Base-by-base conservation (phyloP, 75 land plant genomes). In the Pinus taeda region DNA sequence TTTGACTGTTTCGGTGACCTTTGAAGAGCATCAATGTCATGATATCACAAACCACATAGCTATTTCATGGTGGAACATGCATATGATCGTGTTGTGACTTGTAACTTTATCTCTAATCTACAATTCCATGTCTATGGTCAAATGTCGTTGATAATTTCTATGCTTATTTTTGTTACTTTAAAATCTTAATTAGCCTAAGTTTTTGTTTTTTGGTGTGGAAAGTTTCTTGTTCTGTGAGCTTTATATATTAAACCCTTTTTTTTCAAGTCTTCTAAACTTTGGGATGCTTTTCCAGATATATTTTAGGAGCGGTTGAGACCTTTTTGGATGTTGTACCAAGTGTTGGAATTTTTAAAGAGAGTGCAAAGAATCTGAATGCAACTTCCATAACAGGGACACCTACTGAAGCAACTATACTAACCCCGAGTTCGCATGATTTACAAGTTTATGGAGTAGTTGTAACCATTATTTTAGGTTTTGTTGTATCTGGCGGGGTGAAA, bases 401-500 rank as follows among this genome's bases (percentile, higher is more conserved):
- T 45, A 73, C 81, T 49, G 60, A 77, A 74, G 83, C 82, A 79
- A 83, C 88, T 15, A 60, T 97, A 64, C 69, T 75, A 15, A 89
- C 84, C 77, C 93, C 98, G 58, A 97, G 83, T 74, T 62, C 88
- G 77, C 99, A 97, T 82, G 99, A 97, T 74, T 78, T 97, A 29
- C 99, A 97, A 81, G 81, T 97, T 56, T 97, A 97, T 83, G 99
- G 99, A 59, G 84, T 97, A 59, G 88, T 97, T 78, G 89, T 95
- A 70, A 97, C 99, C 29, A 90, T 95, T 73, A 77, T 97, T 60
- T 80, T 97, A 3, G 91, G 93, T 80, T 87, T 95, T 79, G 93
- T 97, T 80, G 99, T 97, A 39, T 97, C 95, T 87, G 99, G 99
- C 73, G 99, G 98, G 56, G 98, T 97, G 75, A 95, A 97, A 85